Conservation (phyloP, 345 rosid species). For the Eucalyptus curtisii region DNA sequence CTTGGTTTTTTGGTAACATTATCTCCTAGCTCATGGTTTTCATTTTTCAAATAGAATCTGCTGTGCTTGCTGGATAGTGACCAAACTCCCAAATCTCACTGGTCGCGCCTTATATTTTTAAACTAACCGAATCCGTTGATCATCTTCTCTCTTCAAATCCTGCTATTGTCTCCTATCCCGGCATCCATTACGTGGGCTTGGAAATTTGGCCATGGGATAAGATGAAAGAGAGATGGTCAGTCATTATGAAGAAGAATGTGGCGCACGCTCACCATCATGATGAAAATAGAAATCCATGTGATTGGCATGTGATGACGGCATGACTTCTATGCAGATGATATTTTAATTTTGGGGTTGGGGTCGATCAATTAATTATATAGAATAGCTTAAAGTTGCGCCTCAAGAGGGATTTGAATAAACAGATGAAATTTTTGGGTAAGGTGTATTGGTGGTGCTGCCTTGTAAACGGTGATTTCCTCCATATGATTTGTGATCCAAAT, state of each 20-base stretch:
- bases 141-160: not conserved
- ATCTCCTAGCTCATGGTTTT: not conserved
- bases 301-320: not conserved
- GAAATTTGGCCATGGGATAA: not conserved
- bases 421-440: too few species aligned
- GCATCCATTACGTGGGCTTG: not conserved
- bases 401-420: not conserved
- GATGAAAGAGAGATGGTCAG: not conserved
- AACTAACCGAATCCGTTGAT: too few species aligned
- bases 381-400: not conserved
- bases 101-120: not conserved
- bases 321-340: not conserved
- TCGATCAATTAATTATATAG: too few species aligned
- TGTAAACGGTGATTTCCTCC: not conserved
- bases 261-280: not conserved
- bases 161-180: not conserved
- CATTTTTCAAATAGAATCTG: too few species aligned
- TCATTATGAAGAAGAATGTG: not conserved
- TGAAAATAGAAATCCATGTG: not conserved
- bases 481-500: not conserved
- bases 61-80: not conserved
- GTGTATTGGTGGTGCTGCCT: not conserved
- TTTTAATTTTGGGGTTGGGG: not conserved
- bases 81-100: not conserved
- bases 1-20: not conserved